Conservation (phyloP, 164 flowering plant species). For the Nelumbo lutea region DNA sequence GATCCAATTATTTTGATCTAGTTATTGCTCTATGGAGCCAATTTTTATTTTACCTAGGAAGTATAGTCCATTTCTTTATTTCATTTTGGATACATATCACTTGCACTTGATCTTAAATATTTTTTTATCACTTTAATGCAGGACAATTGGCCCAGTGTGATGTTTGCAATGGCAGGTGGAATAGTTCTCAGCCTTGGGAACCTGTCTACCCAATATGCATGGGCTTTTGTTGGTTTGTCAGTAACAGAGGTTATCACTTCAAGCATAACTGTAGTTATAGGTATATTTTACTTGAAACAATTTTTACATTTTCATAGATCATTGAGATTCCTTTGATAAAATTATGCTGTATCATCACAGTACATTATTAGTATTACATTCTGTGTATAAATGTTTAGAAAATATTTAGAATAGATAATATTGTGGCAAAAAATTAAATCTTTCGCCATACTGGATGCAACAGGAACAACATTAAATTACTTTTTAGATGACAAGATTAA, state of each 20-base stretch:
- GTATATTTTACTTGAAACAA: conserved; percentile 21
- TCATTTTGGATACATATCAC: background rate
- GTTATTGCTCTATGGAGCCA: background rate
- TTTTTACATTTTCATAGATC: background rate
- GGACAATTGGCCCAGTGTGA: conserved; percentile 74
- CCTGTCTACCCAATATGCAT: conserved; percentile 77
- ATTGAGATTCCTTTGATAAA: background rate
- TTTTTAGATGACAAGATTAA: conserved; percentile 80
- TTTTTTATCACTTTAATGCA: conserved; percentile 25
- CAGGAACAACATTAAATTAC: conserved; percentile 89
- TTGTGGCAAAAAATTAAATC: background rate
- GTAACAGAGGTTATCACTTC: conserved; percentile 65
- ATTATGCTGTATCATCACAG: too few relatives aligned
- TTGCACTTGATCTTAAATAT: conserved; percentile 10
- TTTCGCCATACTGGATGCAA: conserved; percentile 2
- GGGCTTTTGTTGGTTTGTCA: conserved; percentile 83
- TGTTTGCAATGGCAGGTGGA: conserved; percentile 88
- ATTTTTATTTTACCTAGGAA: background rate
- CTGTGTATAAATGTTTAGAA: background rate
- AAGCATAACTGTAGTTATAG: conserved; percentile 84
- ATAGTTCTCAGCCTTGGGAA: conserved; percentile 73
- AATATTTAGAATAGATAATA: background rate
- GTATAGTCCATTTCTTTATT: background rate
- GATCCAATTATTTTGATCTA: too few relatives aligned
- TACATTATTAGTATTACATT: too few relatives aligned